Evolutionary conservation across 1,139 yeast genomes (phyloP).

Genomic region (Blastobotrys persicus): DNA sequence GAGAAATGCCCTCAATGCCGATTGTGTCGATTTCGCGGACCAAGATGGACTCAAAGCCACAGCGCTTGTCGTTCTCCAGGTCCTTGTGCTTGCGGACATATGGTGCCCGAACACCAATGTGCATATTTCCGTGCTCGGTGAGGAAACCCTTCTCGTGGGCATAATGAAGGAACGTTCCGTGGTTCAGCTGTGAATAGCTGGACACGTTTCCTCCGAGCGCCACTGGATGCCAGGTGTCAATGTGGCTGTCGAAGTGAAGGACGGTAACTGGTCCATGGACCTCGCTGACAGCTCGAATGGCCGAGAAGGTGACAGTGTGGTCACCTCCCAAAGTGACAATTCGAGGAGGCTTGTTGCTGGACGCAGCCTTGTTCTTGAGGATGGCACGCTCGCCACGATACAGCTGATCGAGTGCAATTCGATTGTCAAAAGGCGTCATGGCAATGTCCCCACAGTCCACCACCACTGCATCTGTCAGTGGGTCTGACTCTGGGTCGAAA

Average conservation of each 20-base stretch:
- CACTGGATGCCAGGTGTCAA: conserved; percentile 69
- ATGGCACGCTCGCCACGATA: conserved; percentile 53
- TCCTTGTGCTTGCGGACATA: conserved; percentile 38
- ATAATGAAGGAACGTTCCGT: conserved; percentile 77
- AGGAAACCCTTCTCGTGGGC: conserved; percentile 54
- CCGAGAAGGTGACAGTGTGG: conserved; percentile 68
- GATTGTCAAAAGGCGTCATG: conserved; percentile 76
- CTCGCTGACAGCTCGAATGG: conserved; percentile 57
- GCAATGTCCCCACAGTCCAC: conserved; percentile 82
- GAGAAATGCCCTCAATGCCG: conserved; percentile 47
- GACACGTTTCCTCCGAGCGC: conserved; percentile 62
- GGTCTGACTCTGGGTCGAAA: conserved; percentile 59
- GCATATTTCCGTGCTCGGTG: conserved; percentile 53
- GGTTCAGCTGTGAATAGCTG: conserved; percentile 50
- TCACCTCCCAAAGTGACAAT: conserved; percentile 75
- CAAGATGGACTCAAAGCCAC: conserved; percentile 59
- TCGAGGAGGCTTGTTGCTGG: conserved; percentile 42
- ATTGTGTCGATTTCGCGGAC: conserved; percentile 68
- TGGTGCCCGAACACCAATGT: conserved; percentile 70
- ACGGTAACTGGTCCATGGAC: conserved; percentile 63
- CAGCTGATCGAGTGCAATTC: conserved; percentile 68
- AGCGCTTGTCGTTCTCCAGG: conserved; percentile 55
- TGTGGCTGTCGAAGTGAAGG: conserved; percentile 73
- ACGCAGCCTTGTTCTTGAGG: conserved; percentile 7
- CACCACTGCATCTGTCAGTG: conserved; percentile 56